phyloP scores from a whole-genome alignment of 2,329 filamentous ascomycete species.

The Pyricularia pennisetigena region DNA sequence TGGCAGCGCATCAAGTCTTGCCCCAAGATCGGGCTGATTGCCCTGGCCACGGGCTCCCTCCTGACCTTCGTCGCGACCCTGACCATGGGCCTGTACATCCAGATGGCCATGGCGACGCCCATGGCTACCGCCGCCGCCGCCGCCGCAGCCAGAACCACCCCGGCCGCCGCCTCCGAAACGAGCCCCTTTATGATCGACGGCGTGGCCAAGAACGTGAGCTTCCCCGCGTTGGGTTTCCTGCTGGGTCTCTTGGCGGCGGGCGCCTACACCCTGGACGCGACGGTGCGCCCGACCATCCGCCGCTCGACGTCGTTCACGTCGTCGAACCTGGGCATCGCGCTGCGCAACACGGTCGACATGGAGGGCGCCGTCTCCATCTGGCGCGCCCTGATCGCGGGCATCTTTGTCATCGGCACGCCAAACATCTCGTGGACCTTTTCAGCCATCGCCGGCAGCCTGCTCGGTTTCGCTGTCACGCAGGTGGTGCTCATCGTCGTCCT shows the following conservation, averaged over 20 bases:
- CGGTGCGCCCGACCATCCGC: constrained; percentile 30
- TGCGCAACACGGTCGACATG: constrained; percentile 40
- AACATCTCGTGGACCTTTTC: constrained; percentile 21
- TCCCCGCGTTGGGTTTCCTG: constrained; percentile 32
- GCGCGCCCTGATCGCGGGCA: constrained; percentile 29
- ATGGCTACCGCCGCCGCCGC: constrained; percentile 1
- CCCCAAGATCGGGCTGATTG: constrained; percentile 20
- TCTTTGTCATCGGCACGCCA: constrained; percentile 33
- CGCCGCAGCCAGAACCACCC: constrained; percentile 18
- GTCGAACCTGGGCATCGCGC: constrained; percentile 31
- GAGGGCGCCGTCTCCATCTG: constrained; percentile 28
- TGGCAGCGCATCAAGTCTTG: constrained; percentile 23
- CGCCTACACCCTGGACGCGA: constrained; percentile 27
- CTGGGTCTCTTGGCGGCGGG: constrained; percentile 37
- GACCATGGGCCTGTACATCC: constrained; percentile 32
- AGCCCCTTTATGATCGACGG: constrained; percentile 18
- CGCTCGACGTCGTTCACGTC: constrained; percentile 40
- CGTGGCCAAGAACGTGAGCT: constrained; percentile 19
- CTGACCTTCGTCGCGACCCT: constrained; percentile 32
- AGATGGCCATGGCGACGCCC: constrained; percentile 22
- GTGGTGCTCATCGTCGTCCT: constrained; percentile 24
- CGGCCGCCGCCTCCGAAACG: constrained; percentile 16
- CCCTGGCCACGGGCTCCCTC: constrained; percentile 24
- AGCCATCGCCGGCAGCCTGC: constrained; percentile 25
- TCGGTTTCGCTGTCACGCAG: constrained; percentile 33